phyloP scores from a whole-genome alignment of 805 yeast genomes.

The Wickerhamiella azyma region DNA sequence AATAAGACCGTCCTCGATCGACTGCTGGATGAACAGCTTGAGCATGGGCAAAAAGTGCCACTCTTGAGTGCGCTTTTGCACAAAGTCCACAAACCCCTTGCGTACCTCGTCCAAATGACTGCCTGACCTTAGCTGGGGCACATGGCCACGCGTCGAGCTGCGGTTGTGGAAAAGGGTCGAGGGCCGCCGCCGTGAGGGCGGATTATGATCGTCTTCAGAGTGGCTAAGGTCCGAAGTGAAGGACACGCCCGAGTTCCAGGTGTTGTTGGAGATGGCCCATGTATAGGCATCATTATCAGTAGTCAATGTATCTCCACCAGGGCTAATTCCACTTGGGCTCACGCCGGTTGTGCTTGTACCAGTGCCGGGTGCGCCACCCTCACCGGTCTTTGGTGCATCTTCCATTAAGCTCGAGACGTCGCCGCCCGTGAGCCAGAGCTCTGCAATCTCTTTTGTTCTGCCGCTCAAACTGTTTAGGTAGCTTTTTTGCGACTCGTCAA shows the following conservation, averaged over 20 bases:
- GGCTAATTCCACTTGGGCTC: no score
- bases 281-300: neutral
- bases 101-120: conserved; percentile 9
- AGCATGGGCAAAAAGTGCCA: conserved; percentile 19
- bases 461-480: conserved; percentile 10
- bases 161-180: neutral
- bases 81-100: conserved; percentile 8
- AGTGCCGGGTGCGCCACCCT: neutral
- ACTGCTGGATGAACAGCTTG: conserved; percentile 1
- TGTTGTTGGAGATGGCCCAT: neutral
- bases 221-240: conserved; percentile 5
- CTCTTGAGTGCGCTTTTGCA: conserved; percentile 1
- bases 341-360: neutral
- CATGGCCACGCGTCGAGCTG: neutral
- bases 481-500: conserved; percentile 9
- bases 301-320: no score
- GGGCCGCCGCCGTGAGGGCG: neutral
- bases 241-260: conserved; percentile 9
- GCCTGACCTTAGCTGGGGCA: neutral
- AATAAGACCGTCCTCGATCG: conserved; percentile 12
- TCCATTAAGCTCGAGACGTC: neutral
- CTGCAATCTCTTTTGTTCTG: conserved; percentile 9
- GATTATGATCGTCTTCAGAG: conserved; percentile 3
- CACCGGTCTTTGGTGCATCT: neutral
- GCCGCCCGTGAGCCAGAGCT: conserved; percentile 13